These are phyloP conservation scores for Tranzscheliella williamsii DNA, from an alignment of 1,284 basidiomycete species.

Conservation along the genomic window DNA sequence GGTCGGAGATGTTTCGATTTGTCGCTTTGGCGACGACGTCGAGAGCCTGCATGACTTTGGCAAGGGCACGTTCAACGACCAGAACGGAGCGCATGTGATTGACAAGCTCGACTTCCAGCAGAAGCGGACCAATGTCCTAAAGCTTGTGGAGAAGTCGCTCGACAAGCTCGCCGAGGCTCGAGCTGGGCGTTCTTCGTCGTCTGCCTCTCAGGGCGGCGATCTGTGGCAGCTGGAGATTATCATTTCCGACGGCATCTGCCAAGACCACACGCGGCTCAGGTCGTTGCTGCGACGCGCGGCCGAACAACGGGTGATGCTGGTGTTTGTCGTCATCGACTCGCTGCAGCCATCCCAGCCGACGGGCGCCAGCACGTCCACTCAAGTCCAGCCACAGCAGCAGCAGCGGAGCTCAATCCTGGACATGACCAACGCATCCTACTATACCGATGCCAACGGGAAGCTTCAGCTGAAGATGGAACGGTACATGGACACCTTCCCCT, in stretches of 20 bases:
- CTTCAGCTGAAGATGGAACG: conserved; percentile 87
- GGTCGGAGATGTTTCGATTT: conserved; percentile 89
- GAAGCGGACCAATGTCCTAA: conserved; percentile 83
- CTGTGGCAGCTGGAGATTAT: conserved; percentile 98
- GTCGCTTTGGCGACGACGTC: conserved; percentile 84
- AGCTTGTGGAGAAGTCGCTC: conserved; percentile 82
- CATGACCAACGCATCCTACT: conserved; percentile 89
- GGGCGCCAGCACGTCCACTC: conserved; percentile 7
- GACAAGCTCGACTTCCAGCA: conserved; percentile 87
- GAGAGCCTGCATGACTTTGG: conserved; percentile 84
- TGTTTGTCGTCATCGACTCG: conserved; percentile 94
- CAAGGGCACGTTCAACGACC: conserved; percentile 38
- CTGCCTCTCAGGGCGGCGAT: conserved; percentile 66
- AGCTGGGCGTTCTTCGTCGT: conserved; percentile 67
- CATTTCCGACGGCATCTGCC: conserved; percentile 97
- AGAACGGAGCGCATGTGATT: conserved; percentile 72
- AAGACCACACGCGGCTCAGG: conserved; percentile 85
- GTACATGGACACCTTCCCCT: conserved; percentile 92
- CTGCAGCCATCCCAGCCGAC: conserved; percentile 62
- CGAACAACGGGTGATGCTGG: conserved; percentile 90
- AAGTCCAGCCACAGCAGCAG: conserved; percentile 57
- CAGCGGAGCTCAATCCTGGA: conserved; percentile 79
- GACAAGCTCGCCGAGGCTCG: conserved; percentile 72
- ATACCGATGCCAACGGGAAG: conserved; percentile 69
- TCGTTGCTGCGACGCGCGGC: conserved; percentile 81